Conservation (phyloP, 2,329 filamentous ascomycete species). For the Pleomassaria siparia region DNA sequence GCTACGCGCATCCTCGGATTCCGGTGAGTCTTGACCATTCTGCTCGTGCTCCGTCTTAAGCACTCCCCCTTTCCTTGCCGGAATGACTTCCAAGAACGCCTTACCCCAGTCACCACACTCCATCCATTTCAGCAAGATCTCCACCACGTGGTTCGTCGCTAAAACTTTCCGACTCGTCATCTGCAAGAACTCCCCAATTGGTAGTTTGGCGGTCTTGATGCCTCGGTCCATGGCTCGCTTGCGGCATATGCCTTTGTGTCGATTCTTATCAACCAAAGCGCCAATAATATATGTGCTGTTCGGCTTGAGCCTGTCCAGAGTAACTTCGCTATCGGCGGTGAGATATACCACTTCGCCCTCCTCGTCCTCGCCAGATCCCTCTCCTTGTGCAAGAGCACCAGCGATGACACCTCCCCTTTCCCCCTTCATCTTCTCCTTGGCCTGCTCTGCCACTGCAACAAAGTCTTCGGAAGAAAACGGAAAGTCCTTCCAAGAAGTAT, state of each 20-base stretch:
- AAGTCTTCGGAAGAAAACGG: constrained; percentile 75
- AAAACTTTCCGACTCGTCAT: constrained; percentile 86
- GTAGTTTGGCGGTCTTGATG: constrained; percentile 84
- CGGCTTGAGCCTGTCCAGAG: constrained; percentile 78
- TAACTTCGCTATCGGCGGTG: constrained; percentile 86
- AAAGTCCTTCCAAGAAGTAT: constrained; percentile 78
- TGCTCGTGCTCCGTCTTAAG: constrained; percentile 51
- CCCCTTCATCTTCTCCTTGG: constrained; percentile 67
- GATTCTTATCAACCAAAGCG: constrained; percentile 92
- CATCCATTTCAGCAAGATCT: constrained; percentile 94
- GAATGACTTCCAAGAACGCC: constrained; percentile 85
- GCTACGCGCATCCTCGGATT: constrained; percentile 14
- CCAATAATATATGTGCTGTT: constrained; percentile 92
- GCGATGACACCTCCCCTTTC: constrained; percentile 60
- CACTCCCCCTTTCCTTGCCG: constrained; percentile 81
- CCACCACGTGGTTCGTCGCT: constrained; percentile 92
- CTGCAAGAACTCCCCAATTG: constrained; percentile 92
- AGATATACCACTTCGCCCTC: constrained; percentile 77
- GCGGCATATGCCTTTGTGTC: constrained; percentile 93
- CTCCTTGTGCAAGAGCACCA: constrained; percentile 52
- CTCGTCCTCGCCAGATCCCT: constrained; percentile 14
- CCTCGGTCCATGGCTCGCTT: constrained; percentile 72
- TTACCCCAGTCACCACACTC: constrained; percentile 88
- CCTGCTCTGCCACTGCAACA: constrained; percentile 64
- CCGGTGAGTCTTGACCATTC: constrained; percentile 12